Conservation (phyloP, 2,329 filamentous ascomycete genomes). For the Sphaerostilbella broomeana region DNA sequence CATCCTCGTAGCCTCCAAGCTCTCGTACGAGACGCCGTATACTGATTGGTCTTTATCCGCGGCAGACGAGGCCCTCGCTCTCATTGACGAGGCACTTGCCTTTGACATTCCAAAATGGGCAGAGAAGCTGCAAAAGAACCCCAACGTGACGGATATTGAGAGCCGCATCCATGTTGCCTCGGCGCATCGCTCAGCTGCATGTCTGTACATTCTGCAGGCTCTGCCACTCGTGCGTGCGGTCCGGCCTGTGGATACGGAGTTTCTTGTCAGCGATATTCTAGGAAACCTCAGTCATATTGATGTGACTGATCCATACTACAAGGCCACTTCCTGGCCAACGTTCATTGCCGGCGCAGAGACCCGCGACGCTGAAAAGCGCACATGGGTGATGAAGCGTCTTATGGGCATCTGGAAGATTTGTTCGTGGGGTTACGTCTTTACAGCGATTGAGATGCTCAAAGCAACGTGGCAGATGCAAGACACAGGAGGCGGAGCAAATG, state of each 20-base stretch:
- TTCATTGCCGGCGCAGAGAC: slow-evolving; percentile 53
- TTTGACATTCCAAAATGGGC: slow-evolving; percentile 41
- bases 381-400: slow-evolving; percentile 45
- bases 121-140: slow-evolving; percentile 28
- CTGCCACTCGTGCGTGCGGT: slow-evolving; percentile 33
- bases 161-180: slow-evolving; percentile 38
- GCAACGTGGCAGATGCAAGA: slow-evolving; percentile 42
- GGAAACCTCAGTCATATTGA: slow-evolving; percentile 43
- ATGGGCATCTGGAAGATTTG: slow-evolving; percentile 38
- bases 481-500: slow-evolving; percentile 15
- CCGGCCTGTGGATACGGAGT: slow-evolving; percentile 33
- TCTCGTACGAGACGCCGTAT: slow-evolving; percentile 33
- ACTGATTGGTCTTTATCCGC: slow-evolving; percentile 26
- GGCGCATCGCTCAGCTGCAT: slow-evolving; percentile 41
- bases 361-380: slow-evolving; percentile 37
- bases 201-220: slow-evolving; percentile 40
- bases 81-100: slow-evolving; percentile 35
- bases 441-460: slow-evolving; percentile 42
- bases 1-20: slow-evolving; percentile 37
- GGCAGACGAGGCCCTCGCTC: slow-evolving; percentile 31
- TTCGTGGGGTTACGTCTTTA: slow-evolving; percentile 46
- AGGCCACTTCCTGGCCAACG: slow-evolving; percentile 53
- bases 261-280: slow-evolving; percentile 45
- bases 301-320: slow-evolving; percentile 46
- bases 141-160: slow-evolving; percentile 33